Evolutionary conservation across 495 filamentous ascomycete species (phyloP).

Genomic region (Penicillium canariense): DNA sequence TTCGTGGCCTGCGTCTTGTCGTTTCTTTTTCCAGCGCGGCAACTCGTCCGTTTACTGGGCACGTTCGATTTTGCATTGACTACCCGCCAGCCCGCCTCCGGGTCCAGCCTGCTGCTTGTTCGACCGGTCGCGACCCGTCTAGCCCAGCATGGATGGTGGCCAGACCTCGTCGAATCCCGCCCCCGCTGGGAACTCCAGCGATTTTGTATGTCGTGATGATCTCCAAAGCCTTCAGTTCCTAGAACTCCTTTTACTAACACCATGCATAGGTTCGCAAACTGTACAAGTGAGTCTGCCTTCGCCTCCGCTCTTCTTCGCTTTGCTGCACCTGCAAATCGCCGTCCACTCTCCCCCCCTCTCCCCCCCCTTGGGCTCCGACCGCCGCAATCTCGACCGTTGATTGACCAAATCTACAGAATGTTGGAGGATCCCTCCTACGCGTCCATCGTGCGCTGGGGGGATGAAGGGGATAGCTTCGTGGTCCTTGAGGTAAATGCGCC

Average conservation of each 20-base stretch:
- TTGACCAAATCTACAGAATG: constrained; percentile 62
- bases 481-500: constrained; percentile 77
- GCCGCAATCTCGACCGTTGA: constrained; percentile 4
- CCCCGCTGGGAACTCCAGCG: constrained; percentile 69
- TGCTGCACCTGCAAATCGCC: background rate
- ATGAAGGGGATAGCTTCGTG: constrained; percentile 93
- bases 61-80: constrained; percentile 5
- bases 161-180: constrained; percentile 49
- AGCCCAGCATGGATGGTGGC: constrained; percentile 52
- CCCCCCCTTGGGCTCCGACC: background rate
- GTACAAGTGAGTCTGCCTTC: constrained; percentile 73
- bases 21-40: constrained; percentile 11
- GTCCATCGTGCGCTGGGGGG: constrained; percentile 91
- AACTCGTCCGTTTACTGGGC: constrained; percentile 2
- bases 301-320: constrained; percentile 10
- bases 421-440: constrained; percentile 92
- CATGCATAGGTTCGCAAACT: constrained; percentile 85
- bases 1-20: background rate
- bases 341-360: constrained; percentile 4
- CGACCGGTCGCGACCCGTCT: constrained; percentile 51
- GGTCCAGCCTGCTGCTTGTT: constrained; percentile 39
- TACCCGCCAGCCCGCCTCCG: constrained; percentile 11
- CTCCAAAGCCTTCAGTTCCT: background rate
- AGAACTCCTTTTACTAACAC: constrained; percentile 25
- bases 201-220: constrained; percentile 61